Evolutionary conservation across 176 grass and related monocot genomes (phyloP), one percentile per base, ranked within the genome.

Genomic region (Oryza glaberrima): DNA sequence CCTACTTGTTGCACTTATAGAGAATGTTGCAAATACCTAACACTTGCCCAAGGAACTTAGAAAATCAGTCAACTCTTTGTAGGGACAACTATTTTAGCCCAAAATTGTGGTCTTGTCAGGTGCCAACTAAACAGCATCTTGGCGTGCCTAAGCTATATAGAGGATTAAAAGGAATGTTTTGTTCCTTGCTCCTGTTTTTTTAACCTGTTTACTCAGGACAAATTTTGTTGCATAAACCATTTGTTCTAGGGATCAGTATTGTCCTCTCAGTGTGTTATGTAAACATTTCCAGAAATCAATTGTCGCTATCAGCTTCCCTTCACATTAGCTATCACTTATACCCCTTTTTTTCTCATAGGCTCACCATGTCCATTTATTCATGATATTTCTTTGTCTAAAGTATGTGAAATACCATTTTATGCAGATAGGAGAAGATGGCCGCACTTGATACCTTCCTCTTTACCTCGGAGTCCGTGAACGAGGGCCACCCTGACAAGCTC

Each of bases 401-500:
- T 48, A 40, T 70, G 43, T 77, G n/a, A 20, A 19, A 1, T 77
- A 11, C 23, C 12, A 3, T 78, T 38, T 71, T 10, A 9, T 65
- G 22, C 80, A 88, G 86, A 70, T 78, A 72, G 77, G 73, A 83
- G 73, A 83, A 72, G 30, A 88, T 88, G 86, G 80, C 86, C 43
- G 67, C 38, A 71, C 9, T 83, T 0, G 86, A 88, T 25, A 88
- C 86, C 43, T 88, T 88, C 86, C 86, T 88, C 86, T 88, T 88
- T 80, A 88, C 86, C 79, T 88, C 86, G 0, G 86, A 88, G 86
- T 88, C 86, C 0, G 86, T 88, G 51, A 88, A 88, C 4, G 86
- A 88, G 86, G 86, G 86, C 1, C 86, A 88, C n/a, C 86, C 86
- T 16, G 86, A 88, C 86, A 88, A 88, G 74, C 86, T 88, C 54